These are phyloP conservation scores for Blastocystis sp. DNA, from an alignment of 352 stramenopile genomes.

Conservation along the genomic window DNA sequence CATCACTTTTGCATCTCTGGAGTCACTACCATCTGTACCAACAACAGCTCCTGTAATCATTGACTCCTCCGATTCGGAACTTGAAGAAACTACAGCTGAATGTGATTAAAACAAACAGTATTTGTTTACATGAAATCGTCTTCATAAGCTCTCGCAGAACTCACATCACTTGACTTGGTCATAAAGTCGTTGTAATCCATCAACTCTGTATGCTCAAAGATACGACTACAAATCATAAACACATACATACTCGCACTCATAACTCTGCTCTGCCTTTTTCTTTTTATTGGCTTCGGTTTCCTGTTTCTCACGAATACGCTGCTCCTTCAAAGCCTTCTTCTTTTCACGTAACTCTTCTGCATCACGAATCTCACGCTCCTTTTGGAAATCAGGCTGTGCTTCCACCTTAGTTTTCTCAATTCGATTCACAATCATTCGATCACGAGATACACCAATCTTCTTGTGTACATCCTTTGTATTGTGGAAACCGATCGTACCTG, in stretches of 20 bases:
- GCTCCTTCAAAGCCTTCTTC: constrained; percentile 73
- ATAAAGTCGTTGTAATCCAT: constrained; percentile 60
- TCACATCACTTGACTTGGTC: constrained; percentile 27
- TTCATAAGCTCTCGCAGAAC: constrained; percentile 29
- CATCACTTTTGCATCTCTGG: background rate
- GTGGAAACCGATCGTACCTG: constrained; percentile 74
- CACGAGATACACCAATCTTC: constrained; percentile 65
- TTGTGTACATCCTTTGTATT: constrained; percentile 66
- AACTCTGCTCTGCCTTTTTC: constrained; percentile 62
- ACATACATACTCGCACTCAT: constrained; percentile 62
- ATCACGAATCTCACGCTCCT: constrained; percentile 33
- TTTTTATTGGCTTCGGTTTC: constrained; percentile 60
- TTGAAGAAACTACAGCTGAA: no score
- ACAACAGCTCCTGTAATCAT: background rate
- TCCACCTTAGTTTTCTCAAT: constrained; percentile 66
- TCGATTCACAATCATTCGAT: constrained; percentile 64
- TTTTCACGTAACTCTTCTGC: constrained; percentile 56
- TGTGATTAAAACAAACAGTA: constrained; percentile 24
- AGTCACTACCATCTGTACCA: background rate
- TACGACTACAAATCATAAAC: background rate
- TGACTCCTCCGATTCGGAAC: no score
- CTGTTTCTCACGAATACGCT: constrained; percentile 64
- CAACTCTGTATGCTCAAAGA: constrained; percentile 51
- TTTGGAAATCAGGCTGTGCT: constrained; percentile 60
- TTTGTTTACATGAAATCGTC: constrained; percentile 48